Percentiles rank a stretch among this genome's conserved stretches.
phyloP scores from a whole-genome alignment of 371 early-diverging fungal species.

The Mucor saturninus region DNA sequence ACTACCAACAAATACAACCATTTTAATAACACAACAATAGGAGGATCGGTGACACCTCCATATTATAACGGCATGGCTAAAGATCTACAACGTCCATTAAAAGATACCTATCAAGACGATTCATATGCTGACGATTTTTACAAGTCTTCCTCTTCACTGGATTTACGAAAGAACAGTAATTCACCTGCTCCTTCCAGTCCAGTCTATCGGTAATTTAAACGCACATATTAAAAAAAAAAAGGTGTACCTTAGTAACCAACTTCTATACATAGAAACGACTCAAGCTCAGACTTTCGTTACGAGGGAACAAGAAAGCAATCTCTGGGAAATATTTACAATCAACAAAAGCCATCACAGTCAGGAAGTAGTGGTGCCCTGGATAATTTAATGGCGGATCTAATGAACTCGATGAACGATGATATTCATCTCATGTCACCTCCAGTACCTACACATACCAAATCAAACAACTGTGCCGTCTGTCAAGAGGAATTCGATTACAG shows the following conservation, averaged over 20 bases:
- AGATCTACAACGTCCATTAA: conserved; percentile 27
- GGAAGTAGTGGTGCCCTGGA: conserved; percentile 48
- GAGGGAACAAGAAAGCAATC: conserved; percentile 29
- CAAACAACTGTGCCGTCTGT: conserved; percentile 27
- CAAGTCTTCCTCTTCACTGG: conserved; percentile 12
- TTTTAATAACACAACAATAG: background rate
- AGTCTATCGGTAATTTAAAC: conserved; percentile 31
- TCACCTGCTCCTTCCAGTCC: conserved; percentile 48
- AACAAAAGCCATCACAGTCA: conserved; percentile 17
- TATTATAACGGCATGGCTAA: conserved; percentile 31
- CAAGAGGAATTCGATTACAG: conserved; percentile 49
- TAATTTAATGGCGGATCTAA: conserved; percentile 63
- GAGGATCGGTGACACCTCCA: conserved; percentile 38
- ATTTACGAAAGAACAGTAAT: conserved; percentile 44
- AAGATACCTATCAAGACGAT: conserved; percentile 19
- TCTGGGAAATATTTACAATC: conserved; percentile 24
- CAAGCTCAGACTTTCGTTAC: conserved; percentile 11
- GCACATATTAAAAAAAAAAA: conserved; percentile 3
- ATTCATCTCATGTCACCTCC: conserved; percentile 10
- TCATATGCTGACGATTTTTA: conserved; percentile 24
- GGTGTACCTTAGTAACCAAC: conserved; percentile 8
- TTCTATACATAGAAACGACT: conserved; percentile 15
- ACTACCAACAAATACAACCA: background rate
- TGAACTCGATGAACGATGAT: conserved; percentile 57
- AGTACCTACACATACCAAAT: background rate